These are phyloP conservation scores for Nicotiana paniculata DNA, from an alignment of 257 asterid genomes.

Conservation along the genomic window DNA sequence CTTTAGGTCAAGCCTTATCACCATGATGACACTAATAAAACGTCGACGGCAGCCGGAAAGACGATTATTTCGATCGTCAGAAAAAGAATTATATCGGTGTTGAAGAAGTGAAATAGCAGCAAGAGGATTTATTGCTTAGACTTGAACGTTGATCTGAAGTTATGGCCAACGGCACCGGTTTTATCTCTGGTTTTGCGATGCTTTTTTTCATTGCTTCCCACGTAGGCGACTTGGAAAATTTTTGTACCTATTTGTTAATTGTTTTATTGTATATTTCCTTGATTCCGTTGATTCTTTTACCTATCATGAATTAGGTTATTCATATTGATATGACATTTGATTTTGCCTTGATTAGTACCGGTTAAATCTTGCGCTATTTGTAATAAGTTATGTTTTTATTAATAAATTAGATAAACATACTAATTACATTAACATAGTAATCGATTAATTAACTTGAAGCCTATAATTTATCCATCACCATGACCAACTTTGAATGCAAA, in stretches of 20 bases:
- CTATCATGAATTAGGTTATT: background rate
- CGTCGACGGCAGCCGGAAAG: background rate
- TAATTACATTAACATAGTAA: too few relatives aligned
- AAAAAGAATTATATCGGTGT: background rate
- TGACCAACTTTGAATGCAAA: too few relatives aligned
- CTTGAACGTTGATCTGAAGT: background rate
- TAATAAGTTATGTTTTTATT: too few relatives aligned
- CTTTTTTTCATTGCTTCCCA: background rate
- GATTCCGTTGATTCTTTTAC: background rate
- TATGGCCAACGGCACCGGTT: background rate
- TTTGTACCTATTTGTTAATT: background rate
- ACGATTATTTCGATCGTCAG: too few relatives aligned
- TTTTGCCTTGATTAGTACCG: background rate
- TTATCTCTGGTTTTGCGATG: background rate
- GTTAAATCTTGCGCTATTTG: background rate
- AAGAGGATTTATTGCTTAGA: background rate
- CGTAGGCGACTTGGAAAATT: background rate
- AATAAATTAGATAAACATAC: background rate
- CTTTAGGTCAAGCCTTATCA: conserved; percentile 4
- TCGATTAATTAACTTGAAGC: too few relatives aligned
- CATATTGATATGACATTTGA: background rate
- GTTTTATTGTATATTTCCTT: background rate
- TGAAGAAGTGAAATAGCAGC: background rate
- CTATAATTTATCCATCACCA: too few relatives aligned
- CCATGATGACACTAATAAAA: background rate